Conservation (phyloP, 2,329 filamentous ascomycete species). For the Nothophoma quercina region DNA sequence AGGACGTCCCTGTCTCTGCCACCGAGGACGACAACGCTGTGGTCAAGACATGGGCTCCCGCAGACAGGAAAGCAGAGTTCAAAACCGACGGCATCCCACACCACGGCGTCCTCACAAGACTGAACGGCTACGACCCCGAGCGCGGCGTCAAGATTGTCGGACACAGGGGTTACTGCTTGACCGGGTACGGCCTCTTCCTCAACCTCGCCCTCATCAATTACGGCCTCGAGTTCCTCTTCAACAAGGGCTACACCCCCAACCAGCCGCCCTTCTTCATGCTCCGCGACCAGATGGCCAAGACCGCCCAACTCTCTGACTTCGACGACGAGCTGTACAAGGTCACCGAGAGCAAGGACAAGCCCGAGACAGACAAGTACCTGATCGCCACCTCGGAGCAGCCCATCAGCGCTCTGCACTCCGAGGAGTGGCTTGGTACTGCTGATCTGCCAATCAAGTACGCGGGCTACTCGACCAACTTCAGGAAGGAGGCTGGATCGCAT, state of each 20-base stretch:
- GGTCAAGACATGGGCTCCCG: constrained; percentile 80
- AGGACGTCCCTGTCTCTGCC: constrained; percentile 81
- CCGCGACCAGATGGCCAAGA: constrained; percentile 96
- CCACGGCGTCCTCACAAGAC: constrained; percentile 87
- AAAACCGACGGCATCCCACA: constrained; percentile 85
- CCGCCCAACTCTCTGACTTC: constrained; percentile 94
- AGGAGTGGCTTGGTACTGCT: constrained; percentile 87
- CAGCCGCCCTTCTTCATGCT: constrained; percentile 74
- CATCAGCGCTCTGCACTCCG: constrained; percentile 88
- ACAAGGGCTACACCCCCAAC: constrained; percentile 81
- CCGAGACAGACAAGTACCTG: constrained; percentile 77
- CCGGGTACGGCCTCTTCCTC: constrained; percentile 86
- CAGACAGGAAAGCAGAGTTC: constrained; percentile 76
- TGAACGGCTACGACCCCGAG: constrained; percentile 93
- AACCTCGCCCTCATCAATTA: constrained; percentile 97
- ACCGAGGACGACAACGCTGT: constrained; percentile 89
- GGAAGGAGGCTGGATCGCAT: constrained; percentile 92
- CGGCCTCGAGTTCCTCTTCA: constrained; percentile 84
- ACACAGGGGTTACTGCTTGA: constrained; percentile 92
- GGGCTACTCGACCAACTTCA: constrained; percentile 93
- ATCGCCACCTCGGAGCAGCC: constrained; percentile 94
- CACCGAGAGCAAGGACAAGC: constrained; percentile 77
- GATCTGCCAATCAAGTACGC: constrained; percentile 88
- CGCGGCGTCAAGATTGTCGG: constrained; percentile 83
- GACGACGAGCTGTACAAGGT: constrained; percentile 99